Percentiles rank a stretch among this genome's conserved stretches.
Evolutionary conservation across 1,284 basidiomycete species (phyloP).

Genomic region (Inonotus hispidus): DNA sequence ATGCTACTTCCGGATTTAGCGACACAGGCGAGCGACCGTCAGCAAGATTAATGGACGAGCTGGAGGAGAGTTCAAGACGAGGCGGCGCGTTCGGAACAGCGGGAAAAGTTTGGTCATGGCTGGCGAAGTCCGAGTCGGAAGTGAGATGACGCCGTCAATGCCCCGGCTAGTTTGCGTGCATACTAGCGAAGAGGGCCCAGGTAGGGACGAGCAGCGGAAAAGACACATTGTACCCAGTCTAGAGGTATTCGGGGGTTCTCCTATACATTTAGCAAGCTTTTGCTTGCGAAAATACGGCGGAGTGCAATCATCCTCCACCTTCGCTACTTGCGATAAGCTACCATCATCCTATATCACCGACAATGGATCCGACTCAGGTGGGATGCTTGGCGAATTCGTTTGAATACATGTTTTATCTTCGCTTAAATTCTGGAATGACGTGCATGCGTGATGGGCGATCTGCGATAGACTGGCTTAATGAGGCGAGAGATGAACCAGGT

Average conservation of each 20-base stretch:
- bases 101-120: constrained; percentile 18
- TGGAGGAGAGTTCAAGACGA: constrained; percentile 14
- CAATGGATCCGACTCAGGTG: not conserved
- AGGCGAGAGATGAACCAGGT: not conserved
- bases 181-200: not conserved
- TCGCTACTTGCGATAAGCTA: too few species aligned
- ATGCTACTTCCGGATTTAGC: not conserved
- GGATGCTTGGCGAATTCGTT: not conserved
- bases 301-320: too few species aligned
- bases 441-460: not conserved
- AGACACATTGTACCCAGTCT: not conserved
- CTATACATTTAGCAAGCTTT: not conserved
- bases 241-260: not conserved
- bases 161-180: not conserved
- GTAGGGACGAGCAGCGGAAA: not conserved
- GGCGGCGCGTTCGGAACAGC: constrained; percentile 15
- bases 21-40: not conserved
- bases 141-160: not conserved
- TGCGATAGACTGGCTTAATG: not conserved
- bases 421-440: not conserved
- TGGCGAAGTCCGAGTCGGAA: not conserved
- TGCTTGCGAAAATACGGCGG: not conserved
- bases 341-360: not conserved
- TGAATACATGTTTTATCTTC: not conserved
- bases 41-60: constrained; percentile 8